A percentile compares a stretch with the other conserved stretches of the same genome.
phyloP scores from a whole-genome alignment of 1,284 basidiomycete genomes.

The Porodaedalea pini region DNA sequence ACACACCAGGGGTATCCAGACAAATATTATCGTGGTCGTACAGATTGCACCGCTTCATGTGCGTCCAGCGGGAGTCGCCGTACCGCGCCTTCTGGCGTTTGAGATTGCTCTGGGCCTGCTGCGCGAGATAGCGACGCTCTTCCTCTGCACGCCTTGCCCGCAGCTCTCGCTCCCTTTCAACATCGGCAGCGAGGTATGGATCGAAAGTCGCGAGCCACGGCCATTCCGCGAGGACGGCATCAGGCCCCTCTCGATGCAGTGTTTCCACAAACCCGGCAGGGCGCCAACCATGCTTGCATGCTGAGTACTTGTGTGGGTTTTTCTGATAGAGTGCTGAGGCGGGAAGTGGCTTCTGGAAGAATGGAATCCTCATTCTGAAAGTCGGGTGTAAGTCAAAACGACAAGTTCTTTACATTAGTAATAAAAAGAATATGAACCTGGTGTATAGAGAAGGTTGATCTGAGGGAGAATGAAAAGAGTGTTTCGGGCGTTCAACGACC shows the following conservation, averaged over 20 bases:
- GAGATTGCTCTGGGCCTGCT: neutral
- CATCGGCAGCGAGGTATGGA: neutral
- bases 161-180: neutral
- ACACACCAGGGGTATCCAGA: neutral
- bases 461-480: neutral
- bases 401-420: neutral
- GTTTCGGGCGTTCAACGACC: neutral
- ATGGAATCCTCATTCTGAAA: no score
- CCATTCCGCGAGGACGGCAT: neutral
- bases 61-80: constrained; percentile 4
- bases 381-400: no score
- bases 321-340: neutral
- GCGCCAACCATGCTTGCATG: neutral
- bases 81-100: constrained; percentile 1
- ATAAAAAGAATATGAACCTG: neutral
- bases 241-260: neutral
- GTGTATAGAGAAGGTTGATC: no score
- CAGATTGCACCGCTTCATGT: constrained; percentile 1
- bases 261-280: neutral
- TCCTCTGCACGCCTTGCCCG: neutral
- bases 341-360: no score
- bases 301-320: neutral
- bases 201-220: neutral
- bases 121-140: neutral
- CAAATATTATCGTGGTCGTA: constrained; percentile 8